A percentile compares a stretch with the other conserved stretches of the same genome.
These are phyloP conservation scores for Aspergillus hiratsukae DNA, from an alignment of 2,329 filamentous ascomycete species.

Conservation along the genomic window DNA sequence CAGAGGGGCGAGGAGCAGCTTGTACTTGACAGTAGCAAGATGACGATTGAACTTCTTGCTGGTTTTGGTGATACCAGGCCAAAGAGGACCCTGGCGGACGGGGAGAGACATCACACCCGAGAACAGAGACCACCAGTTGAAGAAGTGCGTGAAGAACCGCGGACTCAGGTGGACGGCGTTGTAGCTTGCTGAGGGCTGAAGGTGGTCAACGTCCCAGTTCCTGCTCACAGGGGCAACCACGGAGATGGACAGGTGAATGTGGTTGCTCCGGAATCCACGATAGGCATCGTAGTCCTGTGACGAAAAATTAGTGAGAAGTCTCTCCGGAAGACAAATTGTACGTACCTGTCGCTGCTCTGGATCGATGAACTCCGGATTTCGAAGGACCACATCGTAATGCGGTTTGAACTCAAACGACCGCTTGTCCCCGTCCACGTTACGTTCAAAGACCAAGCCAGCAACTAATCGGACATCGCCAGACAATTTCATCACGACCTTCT, in stretches of 20 bases:
- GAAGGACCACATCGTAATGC: slow-evolving; percentile 86
- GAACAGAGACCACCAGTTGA: slow-evolving; percentile 95
- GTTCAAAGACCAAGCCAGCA: slow-evolving; percentile 86
- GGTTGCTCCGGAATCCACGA: slow-evolving; percentile 89
- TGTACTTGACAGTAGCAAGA: slow-evolving; percentile 98
- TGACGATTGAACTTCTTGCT: slow-evolving; percentile 98
- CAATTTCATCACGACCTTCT: slow-evolving; percentile 98
- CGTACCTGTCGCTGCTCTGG: slow-evolving; percentile 46
- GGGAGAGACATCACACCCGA: slow-evolving; percentile 91
- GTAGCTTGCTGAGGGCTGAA: slow-evolving; percentile 80
- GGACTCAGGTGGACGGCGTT: slow-evolving; percentile 94
- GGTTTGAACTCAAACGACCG: slow-evolving; percentile 85
- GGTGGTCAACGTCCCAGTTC: slow-evolving; percentile 74
- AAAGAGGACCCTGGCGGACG: slow-evolving; percentile 84
- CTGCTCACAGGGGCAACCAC: slow-evolving; percentile 81
- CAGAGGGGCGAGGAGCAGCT: slow-evolving; percentile 81
- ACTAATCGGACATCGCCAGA: slow-evolving; percentile 94
- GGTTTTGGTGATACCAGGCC: slow-evolving; percentile 89
- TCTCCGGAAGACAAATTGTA: neutral
- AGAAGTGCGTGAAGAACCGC: slow-evolving; percentile 97
- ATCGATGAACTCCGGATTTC: slow-evolving; percentile 70
- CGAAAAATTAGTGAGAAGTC: slow-evolving; percentile 16
- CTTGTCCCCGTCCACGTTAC: slow-evolving; percentile 65
- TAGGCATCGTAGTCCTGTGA: slow-evolving; percentile 79
- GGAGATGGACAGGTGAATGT: slow-evolving; percentile 92